Percentiles rank a stretch among this genome's conserved stretches.
phyloP scores from a whole-genome alignment of 768 basidiomycete genomes.

The Kwoniella bestiolae region DNA sequence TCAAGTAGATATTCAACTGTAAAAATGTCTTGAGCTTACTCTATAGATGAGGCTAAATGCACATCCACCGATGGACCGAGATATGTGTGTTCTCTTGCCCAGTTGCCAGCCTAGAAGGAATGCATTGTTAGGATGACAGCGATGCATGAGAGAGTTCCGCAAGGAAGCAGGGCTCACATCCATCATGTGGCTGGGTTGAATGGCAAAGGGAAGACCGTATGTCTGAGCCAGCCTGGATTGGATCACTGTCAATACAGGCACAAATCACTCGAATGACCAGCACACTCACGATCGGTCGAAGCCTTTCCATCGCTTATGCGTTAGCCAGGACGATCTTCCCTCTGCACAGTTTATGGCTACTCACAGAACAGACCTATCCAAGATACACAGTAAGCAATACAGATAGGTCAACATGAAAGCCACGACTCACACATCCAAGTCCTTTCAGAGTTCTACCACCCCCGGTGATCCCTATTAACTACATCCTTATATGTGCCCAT shows the following conservation, averaged over 20 bases:
- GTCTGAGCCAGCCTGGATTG: constrained; percentile 24
- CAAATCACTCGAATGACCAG: neutral
- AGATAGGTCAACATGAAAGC: neutral
- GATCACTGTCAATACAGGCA: neutral
- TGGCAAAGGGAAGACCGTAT: constrained; percentile 28
- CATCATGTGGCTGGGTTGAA: constrained; percentile 30
- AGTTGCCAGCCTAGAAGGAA: constrained; percentile 34
- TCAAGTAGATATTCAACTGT: too few relatives aligned
- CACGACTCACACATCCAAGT: constrained; percentile 43
- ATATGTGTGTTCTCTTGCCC: constrained; percentile 38
- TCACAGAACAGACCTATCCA: constrained; percentile 35
- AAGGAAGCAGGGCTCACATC: too few relatives aligned
- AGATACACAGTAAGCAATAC: neutral
- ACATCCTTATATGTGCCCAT: neutral
- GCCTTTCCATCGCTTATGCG: constrained; percentile 5
- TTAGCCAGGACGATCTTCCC: too few relatives aligned
- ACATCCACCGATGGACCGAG: constrained; percentile 32
- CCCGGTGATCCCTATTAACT: too few relatives aligned
- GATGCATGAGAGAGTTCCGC: too few relatives aligned
- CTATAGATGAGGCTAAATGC: constrained; percentile 37
- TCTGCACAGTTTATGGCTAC: too few relatives aligned
- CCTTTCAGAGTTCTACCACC: constrained; percentile 39
- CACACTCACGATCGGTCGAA: constrained; percentile 37
- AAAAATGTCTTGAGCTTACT: too few relatives aligned
- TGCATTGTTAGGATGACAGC: too few relatives aligned